Base-by-base conservation (phyloP, 805 yeast genomes). In the Yarrowia divulgata region DNA sequence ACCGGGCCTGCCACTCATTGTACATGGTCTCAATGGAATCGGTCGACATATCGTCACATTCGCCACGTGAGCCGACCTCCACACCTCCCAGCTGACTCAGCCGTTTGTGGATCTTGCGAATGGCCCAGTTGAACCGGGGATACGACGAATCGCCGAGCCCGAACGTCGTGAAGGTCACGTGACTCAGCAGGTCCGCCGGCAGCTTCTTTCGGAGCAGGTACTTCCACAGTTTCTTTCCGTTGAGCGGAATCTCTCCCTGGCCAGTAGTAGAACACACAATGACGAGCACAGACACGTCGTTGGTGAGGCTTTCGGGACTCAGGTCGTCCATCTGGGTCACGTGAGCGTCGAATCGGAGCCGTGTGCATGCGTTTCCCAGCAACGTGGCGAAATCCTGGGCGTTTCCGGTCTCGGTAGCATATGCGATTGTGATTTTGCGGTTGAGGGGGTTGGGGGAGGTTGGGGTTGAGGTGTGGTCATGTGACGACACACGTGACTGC, bases 81-180 rank as follows among this genome's bases (percentile, higher is more conserved):
- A 72, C 70, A 1, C 94, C 97, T 0, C 99, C 98, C 16, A 95
- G 81, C 78, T 94, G 98, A 35, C 82, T 74, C 40, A 94, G 75
- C 70, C 99, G 82, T 29, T 87, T 84, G 76, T 94, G 97, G 18
- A 95, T 78, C 75, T 94, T 93, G 71, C 88, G 85, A 45, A 90
- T 85, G n/a, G 97, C 97, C 82, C 88, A 88, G 78, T 95, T 94
- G 79, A 87, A 95, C 72, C 89, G 85, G 6, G 96, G 91, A 76
- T 95, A 95, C 0, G 97, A 89, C 0, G 97, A 89, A 77, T 95
- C 98, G 34, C 99, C 99, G 1, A 95, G 79, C 0, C 99, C 99
- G 75, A 95, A 90, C 1, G 92, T 84, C 2, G 94, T 85, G 72
- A 93, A 82, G 18, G 80, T 77, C 12, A 91, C 73, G 75, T 88